These are phyloP conservation scores for Cucurbitaria berberidis DNA, from an alignment of 2,329 filamentous ascomycete species.

Conservation along the genomic window DNA sequence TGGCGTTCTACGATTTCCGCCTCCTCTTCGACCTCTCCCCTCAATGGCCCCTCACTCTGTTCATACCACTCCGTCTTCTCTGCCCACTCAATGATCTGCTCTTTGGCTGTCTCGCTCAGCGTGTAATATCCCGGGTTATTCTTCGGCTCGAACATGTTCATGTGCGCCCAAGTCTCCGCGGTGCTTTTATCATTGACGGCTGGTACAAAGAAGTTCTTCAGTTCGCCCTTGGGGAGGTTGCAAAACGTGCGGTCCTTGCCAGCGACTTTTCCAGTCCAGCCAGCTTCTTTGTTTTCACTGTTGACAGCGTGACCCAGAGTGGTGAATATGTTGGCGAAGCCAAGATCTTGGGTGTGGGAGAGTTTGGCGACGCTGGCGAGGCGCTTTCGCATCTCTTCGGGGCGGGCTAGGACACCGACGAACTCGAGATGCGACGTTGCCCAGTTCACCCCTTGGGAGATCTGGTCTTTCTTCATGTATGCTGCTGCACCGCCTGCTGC, in stretches of 20 bases:
- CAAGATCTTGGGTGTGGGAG: slow-evolving; percentile 69
- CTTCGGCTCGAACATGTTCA: slow-evolving; percentile 75
- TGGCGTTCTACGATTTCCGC: slow-evolving; percentile 39
- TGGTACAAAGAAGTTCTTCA: slow-evolving; percentile 43
- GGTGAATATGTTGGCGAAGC: slow-evolving; percentile 88
- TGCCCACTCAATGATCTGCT: slow-evolving; percentile 69
- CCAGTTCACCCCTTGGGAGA: slow-evolving; percentile 79
- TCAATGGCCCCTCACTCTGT: slow-evolving; percentile 42
- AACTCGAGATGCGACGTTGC: slow-evolving; percentile 91
- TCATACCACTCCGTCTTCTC: slow-evolving; percentile 70
- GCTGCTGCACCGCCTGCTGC: slow-evolving; percentile 84
- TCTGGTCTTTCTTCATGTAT: slow-evolving; percentile 82
- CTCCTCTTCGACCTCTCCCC: slow-evolving; percentile 38
- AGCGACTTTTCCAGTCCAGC: slow-evolving; percentile 62
- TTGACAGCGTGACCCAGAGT: slow-evolving; percentile 73
- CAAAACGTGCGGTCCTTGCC: slow-evolving; percentile 85
- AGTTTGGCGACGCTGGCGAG: slow-evolving; percentile 71
- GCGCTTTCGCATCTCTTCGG: slow-evolving; percentile 78
- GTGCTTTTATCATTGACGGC: slow-evolving; percentile 75
- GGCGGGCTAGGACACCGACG: slow-evolving; percentile 84
- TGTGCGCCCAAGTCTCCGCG: slow-evolving; percentile 84
- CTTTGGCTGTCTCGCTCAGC: slow-evolving; percentile 69
- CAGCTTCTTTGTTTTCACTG: slow-evolving; percentile 46
- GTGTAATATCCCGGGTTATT: slow-evolving; percentile 75
- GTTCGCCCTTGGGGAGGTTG: slow-evolving; percentile 58